Evolutionary conservation across 257 asterid species (phyloP).

Genomic region (Scutellaria baicalensis): DNA sequence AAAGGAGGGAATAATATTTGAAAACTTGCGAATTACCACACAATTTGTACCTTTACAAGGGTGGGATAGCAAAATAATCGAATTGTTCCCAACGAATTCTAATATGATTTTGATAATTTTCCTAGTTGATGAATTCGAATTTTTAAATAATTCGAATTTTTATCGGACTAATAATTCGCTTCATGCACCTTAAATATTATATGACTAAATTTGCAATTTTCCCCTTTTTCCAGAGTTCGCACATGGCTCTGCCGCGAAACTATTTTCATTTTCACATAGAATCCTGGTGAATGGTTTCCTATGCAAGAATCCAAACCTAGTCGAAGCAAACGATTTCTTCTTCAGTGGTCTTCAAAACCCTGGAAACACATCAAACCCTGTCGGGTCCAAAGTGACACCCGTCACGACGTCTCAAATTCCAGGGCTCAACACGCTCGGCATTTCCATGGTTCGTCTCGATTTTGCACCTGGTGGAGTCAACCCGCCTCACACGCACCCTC

Average conservation of each 20-base stretch:
- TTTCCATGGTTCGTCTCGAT: conserved; percentile 39
- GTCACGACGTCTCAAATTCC: conserved; percentile 27
- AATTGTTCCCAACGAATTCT: no score
- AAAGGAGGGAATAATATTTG: no score
- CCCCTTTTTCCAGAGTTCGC: neutral
- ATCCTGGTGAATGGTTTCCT: conserved; percentile 27
- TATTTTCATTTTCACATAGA: neutral
- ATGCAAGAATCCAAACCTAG: conserved; percentile 31
- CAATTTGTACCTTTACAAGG: no score
- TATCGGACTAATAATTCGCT: no score
- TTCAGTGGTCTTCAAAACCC: conserved; percentile 25
- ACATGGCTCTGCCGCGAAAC: neutral
- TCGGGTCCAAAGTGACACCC: conserved; percentile 33
- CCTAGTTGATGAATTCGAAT: no score
- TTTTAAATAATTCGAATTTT: no score
- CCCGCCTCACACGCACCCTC: conserved; percentile 39
- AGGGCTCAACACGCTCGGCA: conserved; percentile 43
- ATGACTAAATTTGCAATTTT: neutral
- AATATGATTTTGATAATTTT: no score
- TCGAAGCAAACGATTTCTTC: conserved; percentile 25
- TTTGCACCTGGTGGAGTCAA: conserved; percentile 29
- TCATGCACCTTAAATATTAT: neutral
- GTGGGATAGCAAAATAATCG: no score
- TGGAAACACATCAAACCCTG: conserved; percentile 25
- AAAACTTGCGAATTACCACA: no score